These are phyloP conservation scores for Carex parvula DNA, from an alignment of 176 grass and related monocot species.

Conservation along the genomic window DNA sequence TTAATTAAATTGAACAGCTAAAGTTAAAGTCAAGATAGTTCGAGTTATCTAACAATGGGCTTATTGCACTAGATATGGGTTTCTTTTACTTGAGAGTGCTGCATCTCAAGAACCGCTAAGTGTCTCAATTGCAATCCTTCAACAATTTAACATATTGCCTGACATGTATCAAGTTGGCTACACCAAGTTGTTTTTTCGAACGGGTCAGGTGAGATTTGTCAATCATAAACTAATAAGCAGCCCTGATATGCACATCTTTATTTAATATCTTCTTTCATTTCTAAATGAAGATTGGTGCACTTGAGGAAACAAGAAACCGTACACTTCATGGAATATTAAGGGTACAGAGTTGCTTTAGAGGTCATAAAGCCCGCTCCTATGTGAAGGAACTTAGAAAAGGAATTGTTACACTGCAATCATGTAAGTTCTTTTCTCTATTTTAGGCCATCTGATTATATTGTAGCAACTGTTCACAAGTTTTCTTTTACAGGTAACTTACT, in stretches of 20 bases:
- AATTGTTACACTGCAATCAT: slow-evolving; percentile 93
- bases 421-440: slow-evolving; percentile 39
- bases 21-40: background rate
- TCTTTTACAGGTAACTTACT: slow-evolving; percentile 16
- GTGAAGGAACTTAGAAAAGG: slow-evolving; percentile 57
- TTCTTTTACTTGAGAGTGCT: slow-evolving; percentile 90
- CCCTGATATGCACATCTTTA: background rate
- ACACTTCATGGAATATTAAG: slow-evolving; percentile 95
- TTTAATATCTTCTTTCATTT: slow-evolving; percentile 21
- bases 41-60: slow-evolving; percentile 10
- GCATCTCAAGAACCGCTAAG: slow-evolving; percentile 89
- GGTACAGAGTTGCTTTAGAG: slow-evolving; percentile 97
- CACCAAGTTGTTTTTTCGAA: slow-evolving; percentile 96
- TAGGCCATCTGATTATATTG: slow-evolving; percentile 1
- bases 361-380: slow-evolving; percentile 63
- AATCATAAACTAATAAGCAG: background rate
- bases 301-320: slow-evolving; percentile 93
- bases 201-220: slow-evolving; percentile 68
- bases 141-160: slow-evolving; percentile 92
- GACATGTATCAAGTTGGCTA: slow-evolving; percentile 99
- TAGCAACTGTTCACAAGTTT: slow-evolving; percentile 13
- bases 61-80: slow-evolving; percentile 67
- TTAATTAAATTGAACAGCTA: background rate
- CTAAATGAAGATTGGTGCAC: slow-evolving; percentile 67
- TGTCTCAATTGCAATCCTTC: slow-evolving; percentile 97